Evolutionary conservation across 2,329 filamentous ascomycete genomes (phyloP), one percentile per base, ranked within the genome.

Genomic region (Ophiostoma piceae): DNA sequence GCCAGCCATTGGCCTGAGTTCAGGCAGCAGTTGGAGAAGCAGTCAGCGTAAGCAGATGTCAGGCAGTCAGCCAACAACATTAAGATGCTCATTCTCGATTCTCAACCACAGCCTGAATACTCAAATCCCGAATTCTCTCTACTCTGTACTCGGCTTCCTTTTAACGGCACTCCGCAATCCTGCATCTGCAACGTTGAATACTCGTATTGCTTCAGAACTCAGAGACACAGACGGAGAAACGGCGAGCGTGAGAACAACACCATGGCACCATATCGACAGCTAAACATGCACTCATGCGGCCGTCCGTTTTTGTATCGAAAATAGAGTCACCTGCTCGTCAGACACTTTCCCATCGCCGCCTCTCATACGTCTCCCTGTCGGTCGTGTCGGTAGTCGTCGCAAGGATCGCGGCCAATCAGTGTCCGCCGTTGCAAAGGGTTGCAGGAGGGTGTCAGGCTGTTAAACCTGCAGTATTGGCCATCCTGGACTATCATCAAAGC

Each of bases 321-420:
- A 67, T 12, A 66, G 8, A 66, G 37, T 66, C 32, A 41, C 32
- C 32, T 66, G 62, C 32, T 37, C 32, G 32, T 66, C 37, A 66
- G 37, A 57, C 51, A 26, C 51, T 57, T 57, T 26, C 26, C 7
- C 43, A 66, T 7, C 16, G 41, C 29, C 35, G 41, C 37, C 22
- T 26, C 68, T 66, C 64, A 26, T 67, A 51, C 12, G 22, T 39
- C 32, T 22, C 65, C 19, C 43, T 47, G 16, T 47, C 43, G 43
- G 43, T n/a, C 43, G 22, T 26, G 51, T 29, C 51, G 51, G 51
- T 57, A 12, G n/a, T 57, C 51, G 51, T 22, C 22, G 51, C 43
- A 47, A 47, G 19, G 5, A 16, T 22, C 8, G 26, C n/a, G 51
- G 26, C 51, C 51, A 57, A 57, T 57, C n/a, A 26, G 26, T 26